Conservation (phyloP, 495 filamentous ascomycete genomes). For the Pyrenopolyporus hunteri region DNA sequence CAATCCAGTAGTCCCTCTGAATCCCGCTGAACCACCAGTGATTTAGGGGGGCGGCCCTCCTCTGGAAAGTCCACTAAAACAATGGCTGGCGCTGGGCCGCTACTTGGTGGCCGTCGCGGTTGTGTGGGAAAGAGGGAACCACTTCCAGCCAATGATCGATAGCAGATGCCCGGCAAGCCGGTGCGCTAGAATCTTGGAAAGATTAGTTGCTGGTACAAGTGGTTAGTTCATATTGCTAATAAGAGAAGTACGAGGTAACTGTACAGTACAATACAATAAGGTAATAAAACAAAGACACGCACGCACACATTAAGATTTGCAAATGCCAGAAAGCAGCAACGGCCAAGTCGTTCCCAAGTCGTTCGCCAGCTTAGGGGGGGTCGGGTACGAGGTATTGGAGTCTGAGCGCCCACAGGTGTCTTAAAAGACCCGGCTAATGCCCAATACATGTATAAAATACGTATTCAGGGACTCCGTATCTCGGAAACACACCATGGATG, state of each 20-base stretch:
- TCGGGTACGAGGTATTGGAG: slow-evolving; percentile 5
- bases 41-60: slow-evolving; percentile 13
- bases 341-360: not conserved
- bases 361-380: not conserved
- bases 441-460: slow-evolving; percentile 10
- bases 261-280: slow-evolving; percentile 10
- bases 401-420: slow-evolving; percentile 4
- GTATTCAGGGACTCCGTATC: slow-evolving; percentile 6
- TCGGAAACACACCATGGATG: slow-evolving; percentile 14
- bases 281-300: slow-evolving; percentile 9
- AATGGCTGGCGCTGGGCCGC: slow-evolving; percentile 4
- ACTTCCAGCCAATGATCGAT: slow-evolving; percentile 18
- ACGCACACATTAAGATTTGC: slow-evolving; percentile 26
- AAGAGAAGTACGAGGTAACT: not conserved
- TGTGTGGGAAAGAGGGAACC: slow-evolving; percentile 27
- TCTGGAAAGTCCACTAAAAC: slow-evolving; percentile 25
- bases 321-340: slow-evolving; percentile 14
- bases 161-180: slow-evolving; percentile 11
- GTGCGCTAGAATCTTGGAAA: slow-evolving; percentile 22
- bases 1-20: slow-evolving; percentile 19
- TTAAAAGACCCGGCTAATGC: slow-evolving; percentile 4
- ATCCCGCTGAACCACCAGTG: not conserved
- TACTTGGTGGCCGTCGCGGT: slow-evolving; percentile 28
- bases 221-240: slow-evolving; percentile 15
- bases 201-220: not conserved